Evolutionary conservation across 169 alveolate species (phyloP).

Genomic region (Sarcocystis neurona): DNA sequence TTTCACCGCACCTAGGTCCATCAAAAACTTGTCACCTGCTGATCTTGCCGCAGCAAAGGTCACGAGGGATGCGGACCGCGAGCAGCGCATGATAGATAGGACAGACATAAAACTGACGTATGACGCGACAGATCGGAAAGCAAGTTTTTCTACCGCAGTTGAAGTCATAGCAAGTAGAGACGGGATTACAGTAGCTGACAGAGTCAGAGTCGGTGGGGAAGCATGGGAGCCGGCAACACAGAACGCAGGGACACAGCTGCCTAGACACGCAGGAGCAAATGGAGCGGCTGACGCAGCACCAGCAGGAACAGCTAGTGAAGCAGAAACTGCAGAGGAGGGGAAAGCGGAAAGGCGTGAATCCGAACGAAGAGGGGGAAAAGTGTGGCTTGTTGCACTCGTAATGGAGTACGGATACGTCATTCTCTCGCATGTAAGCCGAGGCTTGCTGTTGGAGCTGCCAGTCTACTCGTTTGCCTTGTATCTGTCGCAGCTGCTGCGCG

Average conservation of each 20-base stretch:
- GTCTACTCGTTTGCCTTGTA: background rate
- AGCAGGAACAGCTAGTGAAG: background rate
- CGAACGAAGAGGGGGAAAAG: background rate
- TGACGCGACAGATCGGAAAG: no score
- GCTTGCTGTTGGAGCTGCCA: background rate
- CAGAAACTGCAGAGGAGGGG: background rate
- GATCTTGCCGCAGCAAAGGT: no score
- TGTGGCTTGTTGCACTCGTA: background rate
- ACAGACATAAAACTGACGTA: no score
- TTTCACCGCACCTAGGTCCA: no score
- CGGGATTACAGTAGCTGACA: no score
- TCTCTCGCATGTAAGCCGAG: background rate
- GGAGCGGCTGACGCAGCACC: background rate
- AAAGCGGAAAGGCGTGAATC: background rate
- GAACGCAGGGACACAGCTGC: background rate
- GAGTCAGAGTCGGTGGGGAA: background rate
- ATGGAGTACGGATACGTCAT: background rate
- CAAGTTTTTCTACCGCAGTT: no score
- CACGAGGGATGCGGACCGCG: no score
- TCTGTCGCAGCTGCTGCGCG: slow-evolving; percentile 1
- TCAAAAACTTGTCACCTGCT: no score
- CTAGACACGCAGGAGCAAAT: background rate
- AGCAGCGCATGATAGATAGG: no score
- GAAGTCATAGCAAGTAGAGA: no score
- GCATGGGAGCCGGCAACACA: background rate